Percentiles rank a stretch among this genome's conserved stretches.
phyloP scores from a whole-genome alignment of 2,329 filamentous ascomycete species.

The Neonectria sp. region DNA sequence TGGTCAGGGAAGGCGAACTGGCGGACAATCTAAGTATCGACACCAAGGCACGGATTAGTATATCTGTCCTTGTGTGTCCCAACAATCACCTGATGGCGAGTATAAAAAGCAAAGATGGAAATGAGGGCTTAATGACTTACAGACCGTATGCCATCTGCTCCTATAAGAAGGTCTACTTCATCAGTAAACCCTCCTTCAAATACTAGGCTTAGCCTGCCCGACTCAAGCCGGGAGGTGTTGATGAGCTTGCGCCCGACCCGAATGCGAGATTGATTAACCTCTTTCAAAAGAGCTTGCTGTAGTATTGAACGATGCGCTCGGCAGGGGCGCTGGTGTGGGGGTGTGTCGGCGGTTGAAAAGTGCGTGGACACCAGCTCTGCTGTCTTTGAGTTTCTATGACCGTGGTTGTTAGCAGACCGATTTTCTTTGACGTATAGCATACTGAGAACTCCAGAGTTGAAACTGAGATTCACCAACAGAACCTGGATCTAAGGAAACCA shows the following conservation, averaged over 20 bases:
- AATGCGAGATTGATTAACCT: slow-evolving; percentile 58
- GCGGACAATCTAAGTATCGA: slow-evolving; percentile 33
- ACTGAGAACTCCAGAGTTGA: too few relatives aligned
- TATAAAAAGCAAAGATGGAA: too few relatives aligned
- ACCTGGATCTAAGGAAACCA: too few relatives aligned
- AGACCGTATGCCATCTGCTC: slow-evolving; percentile 66
- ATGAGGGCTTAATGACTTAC: slow-evolving; percentile 48
- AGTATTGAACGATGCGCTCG: slow-evolving; percentile 54
- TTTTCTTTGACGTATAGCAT: too few relatives aligned
- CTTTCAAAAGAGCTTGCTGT: slow-evolving; percentile 61
- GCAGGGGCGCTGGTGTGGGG: slow-evolving; percentile 41
- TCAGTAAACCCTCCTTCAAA: slow-evolving; percentile 60
- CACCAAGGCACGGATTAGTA: too few relatives aligned
- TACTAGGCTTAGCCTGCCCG: slow-evolving; percentile 56
- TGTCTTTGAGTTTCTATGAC: not conserved
- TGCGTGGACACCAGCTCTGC: not conserved
- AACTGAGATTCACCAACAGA: too few relatives aligned
- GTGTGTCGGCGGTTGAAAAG: slow-evolving; percentile 11
- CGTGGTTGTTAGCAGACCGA: too few relatives aligned
- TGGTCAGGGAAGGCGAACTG: slow-evolving; percentile 58
- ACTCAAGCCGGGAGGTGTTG: not conserved
- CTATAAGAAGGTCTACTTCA: slow-evolving; percentile 62
- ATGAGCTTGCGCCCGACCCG: slow-evolving; percentile 45
- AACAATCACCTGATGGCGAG: too few relatives aligned
- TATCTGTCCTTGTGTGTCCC: too few relatives aligned